Evolutionary conservation across 164 flowering plant genomes (phyloP).

Genomic region (Cinnamomum chago): DNA sequence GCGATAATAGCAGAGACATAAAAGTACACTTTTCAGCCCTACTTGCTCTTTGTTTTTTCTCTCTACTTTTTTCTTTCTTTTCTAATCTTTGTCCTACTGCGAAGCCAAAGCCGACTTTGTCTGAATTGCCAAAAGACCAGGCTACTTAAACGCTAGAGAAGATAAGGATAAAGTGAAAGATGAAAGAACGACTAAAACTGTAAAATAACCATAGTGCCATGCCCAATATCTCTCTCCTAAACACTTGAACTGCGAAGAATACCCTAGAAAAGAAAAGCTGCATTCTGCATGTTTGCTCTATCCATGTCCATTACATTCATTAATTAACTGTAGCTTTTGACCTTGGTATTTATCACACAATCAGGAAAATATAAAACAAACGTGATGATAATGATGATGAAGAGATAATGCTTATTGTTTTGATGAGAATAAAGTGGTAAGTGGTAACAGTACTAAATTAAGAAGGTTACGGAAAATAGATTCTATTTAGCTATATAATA

Average conservation of each 20-base stretch:
- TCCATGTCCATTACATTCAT: neutral
- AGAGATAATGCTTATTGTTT: too few species aligned
- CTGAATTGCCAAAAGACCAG: neutral
- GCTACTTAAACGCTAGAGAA: too few species aligned
- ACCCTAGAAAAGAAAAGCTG: too few species aligned
- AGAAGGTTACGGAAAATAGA: neutral
- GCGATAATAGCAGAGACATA: neutral
- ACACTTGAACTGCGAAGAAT: neutral
- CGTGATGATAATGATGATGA: neutral
- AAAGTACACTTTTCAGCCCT: too few species aligned
- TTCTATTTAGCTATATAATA: slow-evolving; percentile 1
- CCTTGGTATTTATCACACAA: neutral
- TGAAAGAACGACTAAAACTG: neutral
- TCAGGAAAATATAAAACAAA: neutral
- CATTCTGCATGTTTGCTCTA: neutral
- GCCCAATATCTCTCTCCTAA: neutral
- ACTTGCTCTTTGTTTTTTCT: neutral
- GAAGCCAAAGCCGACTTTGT: neutral
- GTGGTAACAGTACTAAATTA: neutral
- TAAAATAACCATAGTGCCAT: neutral
- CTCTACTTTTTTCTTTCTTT: neutral
- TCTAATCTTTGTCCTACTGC: neutral
- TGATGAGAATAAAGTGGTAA: neutral
- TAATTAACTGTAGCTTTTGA: slow-evolving; percentile 6
- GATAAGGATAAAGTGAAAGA: neutral